Base-by-base conservation (phyloP, 495 filamentous ascomycete genomes). In the Arthonia radiata region DNA sequence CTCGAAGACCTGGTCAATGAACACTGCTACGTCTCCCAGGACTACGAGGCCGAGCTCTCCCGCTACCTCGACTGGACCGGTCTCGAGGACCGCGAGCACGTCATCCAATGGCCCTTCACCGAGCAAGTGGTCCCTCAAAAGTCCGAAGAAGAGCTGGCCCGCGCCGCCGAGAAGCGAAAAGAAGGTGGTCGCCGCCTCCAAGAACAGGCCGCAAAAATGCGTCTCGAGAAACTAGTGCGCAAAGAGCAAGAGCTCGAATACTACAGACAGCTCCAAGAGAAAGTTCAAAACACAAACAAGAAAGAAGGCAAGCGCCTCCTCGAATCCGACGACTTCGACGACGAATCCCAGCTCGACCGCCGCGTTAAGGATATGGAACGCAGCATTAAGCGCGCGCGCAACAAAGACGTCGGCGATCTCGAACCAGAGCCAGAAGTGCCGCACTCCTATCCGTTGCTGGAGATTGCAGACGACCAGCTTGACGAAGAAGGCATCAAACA, bases 181-280 rank as follows among this genome's bases (percentile, higher is more conserved):
- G 86, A 94, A 47, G 80, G 77, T 37, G 86, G 86, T 1, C 62
- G 83, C 27, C 57, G 89, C 17, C 46, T 97, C 12, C 86, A 97
- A 42, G 86, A 92, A 38, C 86, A 97, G 42, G 89, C 86, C 0
- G 83, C 86, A 2, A 93, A 89, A 44, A 90, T 91, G 74, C 64
- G 86, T 11, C 49, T 97, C 4, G 89, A 97, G 24, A 81, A 89
- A 46, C 54, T 97, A 13, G 76, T 93, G 40, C 74, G 74, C 38
- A 94, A 93, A 47, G 86, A 97, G 48, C 67, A 90, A 43, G 83
- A 94, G 39, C 50, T 94, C 9, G 83, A 90, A 31, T 93, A 89
- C 44, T 92, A 79, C 55, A 78, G 76, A 40, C 63, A 79, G 28
- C 52, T 97, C 3, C 75, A 81, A 31, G 43, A 49, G 10, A 62